phyloP scores from a whole-genome alignment of 2,329 filamentous ascomycete genomes.

The Fusarium nurragi region DNA sequence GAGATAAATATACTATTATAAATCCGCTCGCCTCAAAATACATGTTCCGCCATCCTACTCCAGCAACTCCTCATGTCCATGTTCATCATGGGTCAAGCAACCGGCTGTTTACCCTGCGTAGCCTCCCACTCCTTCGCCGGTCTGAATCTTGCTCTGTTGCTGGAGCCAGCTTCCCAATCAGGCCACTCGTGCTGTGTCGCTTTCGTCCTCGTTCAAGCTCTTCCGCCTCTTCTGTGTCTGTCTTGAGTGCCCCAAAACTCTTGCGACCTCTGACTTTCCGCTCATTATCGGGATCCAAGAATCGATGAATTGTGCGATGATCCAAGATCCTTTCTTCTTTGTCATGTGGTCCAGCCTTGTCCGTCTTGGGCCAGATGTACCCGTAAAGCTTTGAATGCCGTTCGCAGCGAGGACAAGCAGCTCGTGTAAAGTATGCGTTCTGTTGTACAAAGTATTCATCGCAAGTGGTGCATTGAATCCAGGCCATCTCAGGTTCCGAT shows the following conservation, averaged over 20 bases:
- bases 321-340: constrained; percentile 78
- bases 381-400: constrained; percentile 96
- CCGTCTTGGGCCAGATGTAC: constrained; percentile 95
- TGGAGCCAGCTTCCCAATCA: constrained; percentile 12
- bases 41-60: constrained; percentile 2
- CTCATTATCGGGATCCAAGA: constrained; percentile 77
- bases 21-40: constrained; percentile 18
- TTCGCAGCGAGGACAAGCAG: constrained; percentile 91
- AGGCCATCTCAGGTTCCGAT: constrained; percentile 77
- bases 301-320: constrained; percentile 87
- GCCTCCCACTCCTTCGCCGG: constrained; percentile 50
- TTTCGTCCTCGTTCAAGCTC: constrained; percentile 41
- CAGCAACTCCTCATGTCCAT: not conserved
- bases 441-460: constrained; percentile 83
- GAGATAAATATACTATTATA: constrained; percentile 8
- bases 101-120: constrained; percentile 49
- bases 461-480: constrained; percentile 91
- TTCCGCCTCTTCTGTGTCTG: constrained; percentile 43
- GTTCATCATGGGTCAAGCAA: constrained; percentile 39
- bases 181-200: constrained; percentile 18
- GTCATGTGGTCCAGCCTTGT: constrained; percentile 78
- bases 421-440: constrained; percentile 86
- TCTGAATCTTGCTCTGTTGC: constrained; percentile 35
- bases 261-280: constrained; percentile 59
- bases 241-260: constrained; percentile 43